Base-by-base conservation (phyloP, 768 basidiomycete genomes). In the Lactarius quietus region DNA sequence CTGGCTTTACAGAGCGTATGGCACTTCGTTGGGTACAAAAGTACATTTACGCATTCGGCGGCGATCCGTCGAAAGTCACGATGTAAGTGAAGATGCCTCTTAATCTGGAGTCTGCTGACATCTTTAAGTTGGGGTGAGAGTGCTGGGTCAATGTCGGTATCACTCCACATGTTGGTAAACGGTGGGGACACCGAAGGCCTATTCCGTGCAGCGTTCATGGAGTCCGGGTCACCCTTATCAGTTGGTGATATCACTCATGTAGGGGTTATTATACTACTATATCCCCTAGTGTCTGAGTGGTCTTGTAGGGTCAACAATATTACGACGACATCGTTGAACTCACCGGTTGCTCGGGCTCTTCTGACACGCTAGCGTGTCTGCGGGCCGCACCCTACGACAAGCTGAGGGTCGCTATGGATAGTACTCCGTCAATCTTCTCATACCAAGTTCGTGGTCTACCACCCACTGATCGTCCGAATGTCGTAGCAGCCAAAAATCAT, bases 51-150 rank as follows among this genome's bases (percentile, higher is more conserved):
- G 74, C 76, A 7, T 90, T 88, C 69, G 86, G 87, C 1, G 88
- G 89, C 12, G 85, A 89, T 72, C 81, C 83, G 0, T 72, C 71
- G 6, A 86, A 83, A 73, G 86, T 86, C 1, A 84, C 83, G 0
- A 80, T 84, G 81, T 85, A 72, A 61, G 81, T 43, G 41, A 43
- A 53, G 28, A 55, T 55, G 63, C 57, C 52, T 23, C 56, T 65
- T 61, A 39, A 58, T 31, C 43, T 26, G 9, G 31, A 45, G 20
- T 35, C n/a, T 43, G 31, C 60, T 58, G 23, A 62, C n/a, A 3
- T 29, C 36, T 20, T 29, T 26, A 39, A 80, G 80, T 31, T 81
- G 78, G 75, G 85, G 85, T 7, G 74, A 84, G 68, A 80, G 78
- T 9, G 83, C 84, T 3, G 85, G 85, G 14, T 82, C 83, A 4